Evolutionary conservation across 2,329 filamentous ascomycete species (phyloP).

Genomic region (Botrytis aclada): DNA sequence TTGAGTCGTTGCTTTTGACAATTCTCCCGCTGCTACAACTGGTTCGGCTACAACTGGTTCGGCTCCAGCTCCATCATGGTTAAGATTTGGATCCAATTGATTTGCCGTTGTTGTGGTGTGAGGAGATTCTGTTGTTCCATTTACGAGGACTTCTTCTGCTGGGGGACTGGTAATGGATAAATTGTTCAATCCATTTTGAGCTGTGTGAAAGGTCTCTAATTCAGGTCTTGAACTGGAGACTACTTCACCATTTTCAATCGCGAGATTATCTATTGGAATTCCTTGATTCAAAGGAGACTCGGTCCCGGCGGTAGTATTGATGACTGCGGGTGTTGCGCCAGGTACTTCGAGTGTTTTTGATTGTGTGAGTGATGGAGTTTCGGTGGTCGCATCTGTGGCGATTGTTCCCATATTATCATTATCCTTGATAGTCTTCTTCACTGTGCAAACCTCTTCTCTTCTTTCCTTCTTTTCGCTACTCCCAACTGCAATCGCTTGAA

Average conservation of each 20-base stretch:
- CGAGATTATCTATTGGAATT: background rate
- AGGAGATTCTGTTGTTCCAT: conserved; percentile 14
- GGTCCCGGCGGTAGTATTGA: conserved; percentile 3
- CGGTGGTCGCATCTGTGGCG: background rate
- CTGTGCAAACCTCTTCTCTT: conserved; percentile 39
- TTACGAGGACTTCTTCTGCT: conserved; percentile 18
- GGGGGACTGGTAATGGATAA: conserved; percentile 28
- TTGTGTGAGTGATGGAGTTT: background rate
- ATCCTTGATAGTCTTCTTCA: conserved; percentile 22
- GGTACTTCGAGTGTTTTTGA: conserved; percentile 22
- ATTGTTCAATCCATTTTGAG: conserved; percentile 22
- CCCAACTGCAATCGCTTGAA: conserved; percentile 55
- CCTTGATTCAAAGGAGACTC: conserved; percentile 1
- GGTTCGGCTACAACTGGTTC: too few species aligned
- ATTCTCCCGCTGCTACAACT: background rate
- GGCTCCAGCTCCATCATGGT: background rate
- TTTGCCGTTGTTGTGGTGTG: background rate
- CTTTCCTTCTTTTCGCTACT: conserved; percentile 46
- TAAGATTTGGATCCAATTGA: background rate
- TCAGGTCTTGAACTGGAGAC: conserved; percentile 28
- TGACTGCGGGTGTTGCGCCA: conserved; percentile 19
- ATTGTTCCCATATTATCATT: conserved; percentile 1
- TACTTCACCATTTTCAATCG: conserved; percentile 28
- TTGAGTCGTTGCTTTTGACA: conserved; percentile 10
- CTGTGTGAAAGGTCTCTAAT: conserved; percentile 29